phyloP scores from a whole-genome alignment of 768 basidiomycete genomes.

The Piloderma croceum region DNA sequence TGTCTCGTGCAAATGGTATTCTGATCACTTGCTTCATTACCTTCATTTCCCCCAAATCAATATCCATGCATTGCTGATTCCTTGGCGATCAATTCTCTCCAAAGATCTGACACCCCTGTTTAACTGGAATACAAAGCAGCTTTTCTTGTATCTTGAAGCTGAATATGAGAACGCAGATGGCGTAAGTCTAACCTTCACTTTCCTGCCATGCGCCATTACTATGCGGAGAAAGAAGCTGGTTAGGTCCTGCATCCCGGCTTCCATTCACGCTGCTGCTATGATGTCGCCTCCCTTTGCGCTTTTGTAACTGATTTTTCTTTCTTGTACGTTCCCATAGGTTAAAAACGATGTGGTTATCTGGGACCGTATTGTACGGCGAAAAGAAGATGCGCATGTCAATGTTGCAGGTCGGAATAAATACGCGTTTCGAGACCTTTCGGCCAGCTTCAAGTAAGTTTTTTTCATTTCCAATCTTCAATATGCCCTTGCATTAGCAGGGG shows the following conservation, averaged over 20 bases:
- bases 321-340: slow-evolving; percentile 34
- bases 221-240: too few relatives aligned
- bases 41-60: slow-evolving; percentile 2
- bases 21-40: slow-evolving; percentile 2
- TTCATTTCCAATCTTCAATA: too few relatives aligned
- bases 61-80: slow-evolving; percentile 12
- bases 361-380: slow-evolving; percentile 86
- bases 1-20: slow-evolving; percentile 1
- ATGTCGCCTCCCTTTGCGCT: slow-evolving; percentile 11
- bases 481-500: too few relatives aligned
- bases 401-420: slow-evolving; percentile 77
- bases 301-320: slow-evolving; percentile 16
- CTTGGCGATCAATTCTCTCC: slow-evolving; percentile 6
- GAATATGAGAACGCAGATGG: slow-evolving; percentile 73
- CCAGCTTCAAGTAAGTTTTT: slow-evolving; percentile 67
- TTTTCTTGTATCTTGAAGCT: slow-evolving; percentile 82
- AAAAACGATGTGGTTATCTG: slow-evolving; percentile 82
- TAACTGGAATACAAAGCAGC: slow-evolving; percentile 95
- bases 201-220: neutral
- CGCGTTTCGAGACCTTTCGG: slow-evolving; percentile 67
- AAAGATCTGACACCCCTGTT: slow-evolving; percentile 80
- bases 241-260: neutral
- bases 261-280: neutral
- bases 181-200: slow-evolving; percentile 40
- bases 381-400: slow-evolving; percentile 65